Conservation (phyloP, 805 yeast species). For the Nakazawaea sp. region DNA sequence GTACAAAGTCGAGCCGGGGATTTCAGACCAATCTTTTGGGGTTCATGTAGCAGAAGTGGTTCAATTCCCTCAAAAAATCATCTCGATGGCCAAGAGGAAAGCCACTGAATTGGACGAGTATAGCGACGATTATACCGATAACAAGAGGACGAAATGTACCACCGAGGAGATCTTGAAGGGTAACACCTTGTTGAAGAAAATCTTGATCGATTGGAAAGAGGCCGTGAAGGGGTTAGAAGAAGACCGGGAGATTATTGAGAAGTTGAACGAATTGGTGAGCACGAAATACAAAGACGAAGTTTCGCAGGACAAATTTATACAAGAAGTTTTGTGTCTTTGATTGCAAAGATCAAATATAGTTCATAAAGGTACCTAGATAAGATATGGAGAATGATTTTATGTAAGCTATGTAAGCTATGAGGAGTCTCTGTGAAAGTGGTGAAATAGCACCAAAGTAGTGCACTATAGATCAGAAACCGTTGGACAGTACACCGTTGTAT, state of each 20-base stretch:
- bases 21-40: slow-evolving; percentile 93
- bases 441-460: no score
- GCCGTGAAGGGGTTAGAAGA: slow-evolving; percentile 28
- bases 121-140: slow-evolving; percentile 29
- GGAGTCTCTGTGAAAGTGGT: no score
- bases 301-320: slow-evolving; percentile 32
- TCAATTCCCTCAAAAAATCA: slow-evolving; percentile 83
- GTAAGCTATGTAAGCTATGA: no score
- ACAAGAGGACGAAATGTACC: slow-evolving; percentile 44
- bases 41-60: slow-evolving; percentile 97
- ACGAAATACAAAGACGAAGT: slow-evolving; percentile 20
- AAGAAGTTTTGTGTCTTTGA: slow-evolving; percentile 35
- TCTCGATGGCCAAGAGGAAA: slow-evolving; percentile 92
- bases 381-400: no score
- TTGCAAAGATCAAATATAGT: no score
- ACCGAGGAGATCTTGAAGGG: slow-evolving; percentile 50
- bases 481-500: no score
- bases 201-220: slow-evolving; percentile 49
- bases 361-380: no score
- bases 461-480: no score
- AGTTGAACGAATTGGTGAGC: slow-evolving; percentile 12
- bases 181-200: slow-evolving; percentile 37
- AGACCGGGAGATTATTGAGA: slow-evolving; percentile 14
- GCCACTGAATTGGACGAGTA: slow-evolving; percentile 70
- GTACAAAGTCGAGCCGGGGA: slow-evolving; percentile 94